These are phyloP conservation scores for Pezicula neosporulosa DNA, from an alignment of 2,329 filamentous ascomycete species.

Conservation along the genomic window DNA sequence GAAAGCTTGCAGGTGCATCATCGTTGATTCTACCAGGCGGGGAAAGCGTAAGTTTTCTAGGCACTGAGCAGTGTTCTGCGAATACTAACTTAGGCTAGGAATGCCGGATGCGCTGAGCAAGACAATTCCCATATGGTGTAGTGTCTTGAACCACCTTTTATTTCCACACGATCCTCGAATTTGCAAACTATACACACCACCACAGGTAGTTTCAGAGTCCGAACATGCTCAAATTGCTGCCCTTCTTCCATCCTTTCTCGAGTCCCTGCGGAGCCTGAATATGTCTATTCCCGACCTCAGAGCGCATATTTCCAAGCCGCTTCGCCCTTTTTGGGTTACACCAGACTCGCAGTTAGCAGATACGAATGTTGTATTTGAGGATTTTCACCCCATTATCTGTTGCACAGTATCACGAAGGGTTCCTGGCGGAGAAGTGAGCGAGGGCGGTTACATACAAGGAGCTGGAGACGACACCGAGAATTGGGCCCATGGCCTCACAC, in stretches of 20 bases:
- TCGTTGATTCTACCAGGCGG: slow-evolving; percentile 89
- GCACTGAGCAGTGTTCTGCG: not conserved
- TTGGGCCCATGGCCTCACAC: slow-evolving; percentile 81
- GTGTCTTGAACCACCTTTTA: slow-evolving; percentile 75
- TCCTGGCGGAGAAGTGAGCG: slow-evolving; percentile 62
- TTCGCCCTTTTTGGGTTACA: slow-evolving; percentile 78
- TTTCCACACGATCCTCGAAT: slow-evolving; percentile 54
- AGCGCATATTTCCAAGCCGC: slow-evolving; percentile 61
- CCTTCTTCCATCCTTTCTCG: slow-evolving; percentile 52
- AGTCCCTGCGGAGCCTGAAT: slow-evolving; percentile 51
- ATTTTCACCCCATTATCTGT: slow-evolving; percentile 72
- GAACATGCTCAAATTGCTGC: slow-evolving; percentile 73
- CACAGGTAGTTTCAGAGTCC: slow-evolving; percentile 67
- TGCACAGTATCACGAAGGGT: slow-evolving; percentile 80
- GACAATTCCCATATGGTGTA: slow-evolving; percentile 91
- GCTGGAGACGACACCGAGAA: slow-evolving; percentile 93
- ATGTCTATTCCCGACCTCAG: slow-evolving; percentile 55
- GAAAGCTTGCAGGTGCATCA: slow-evolving; percentile 54
- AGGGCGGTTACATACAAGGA: slow-evolving; percentile 84
- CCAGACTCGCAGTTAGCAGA: slow-evolving; percentile 54
- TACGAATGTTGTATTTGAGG: slow-evolving; percentile 41
- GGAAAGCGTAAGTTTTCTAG: slow-evolving; percentile 70
- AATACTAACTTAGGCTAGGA: slow-evolving; percentile 37
- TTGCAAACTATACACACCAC: slow-evolving; percentile 65
- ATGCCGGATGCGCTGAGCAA: slow-evolving; percentile 96